phyloP scores from a whole-genome alignment of 257 asterid species.

The Salvia hispanica region DNA sequence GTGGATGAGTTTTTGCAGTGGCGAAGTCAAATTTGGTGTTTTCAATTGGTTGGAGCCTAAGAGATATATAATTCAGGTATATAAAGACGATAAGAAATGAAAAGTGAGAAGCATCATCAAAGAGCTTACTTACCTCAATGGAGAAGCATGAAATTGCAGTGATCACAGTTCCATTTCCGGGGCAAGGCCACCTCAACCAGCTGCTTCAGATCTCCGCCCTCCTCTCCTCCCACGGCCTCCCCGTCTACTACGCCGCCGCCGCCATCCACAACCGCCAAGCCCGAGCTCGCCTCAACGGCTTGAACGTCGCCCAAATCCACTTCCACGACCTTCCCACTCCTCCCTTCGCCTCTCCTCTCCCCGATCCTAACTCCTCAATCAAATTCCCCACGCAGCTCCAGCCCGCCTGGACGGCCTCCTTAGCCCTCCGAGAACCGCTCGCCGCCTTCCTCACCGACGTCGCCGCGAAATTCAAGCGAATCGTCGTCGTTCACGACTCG shows the following conservation, averaged over 20 bases:
- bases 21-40: too few species aligned
- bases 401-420: too few species aligned
- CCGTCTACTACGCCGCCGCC: neutral
- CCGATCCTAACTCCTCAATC: neutral
- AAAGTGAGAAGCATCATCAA: too few species aligned
- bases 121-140: too few species aligned
- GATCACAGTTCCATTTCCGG: too few species aligned
- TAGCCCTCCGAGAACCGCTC: neutral
- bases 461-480: neutral
- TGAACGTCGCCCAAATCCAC: neutral
- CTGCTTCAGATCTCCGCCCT: neutral
- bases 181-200: neutral
- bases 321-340: neutral
- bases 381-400: too few species aligned
- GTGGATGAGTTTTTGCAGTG: too few species aligned
- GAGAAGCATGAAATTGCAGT: too few species aligned
- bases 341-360: neutral
- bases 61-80: too few species aligned
- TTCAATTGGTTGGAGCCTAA: too few species aligned
- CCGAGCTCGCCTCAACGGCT: neutral
- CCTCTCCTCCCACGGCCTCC: neutral
- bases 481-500: too few species aligned
- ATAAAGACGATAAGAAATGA: too few species aligned
- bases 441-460: neutral
- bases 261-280: constrained; percentile 5